phyloP scores from a whole-genome alignment of 2,329 filamentous ascomycete species.

The Aspergillus sp. region DNA sequence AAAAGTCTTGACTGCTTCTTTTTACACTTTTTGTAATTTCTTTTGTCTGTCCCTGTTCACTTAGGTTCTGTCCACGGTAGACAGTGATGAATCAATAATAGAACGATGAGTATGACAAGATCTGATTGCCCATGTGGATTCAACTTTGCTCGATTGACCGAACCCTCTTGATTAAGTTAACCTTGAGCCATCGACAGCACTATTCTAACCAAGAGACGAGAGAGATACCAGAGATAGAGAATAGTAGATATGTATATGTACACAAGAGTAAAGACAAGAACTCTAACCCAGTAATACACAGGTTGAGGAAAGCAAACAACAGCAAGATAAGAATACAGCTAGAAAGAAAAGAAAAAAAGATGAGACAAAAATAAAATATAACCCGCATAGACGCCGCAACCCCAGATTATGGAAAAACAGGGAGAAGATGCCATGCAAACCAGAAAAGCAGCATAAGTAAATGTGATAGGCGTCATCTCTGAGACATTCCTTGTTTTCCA shows the following conservation, averaged over 20 bases:
- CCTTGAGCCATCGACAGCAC: background rate
- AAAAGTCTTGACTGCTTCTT: background rate
- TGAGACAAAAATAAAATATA: background rate
- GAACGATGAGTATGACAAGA: background rate
- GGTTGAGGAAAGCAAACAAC: conserved; percentile 9
- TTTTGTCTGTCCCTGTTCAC: background rate
- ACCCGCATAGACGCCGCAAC: conserved; percentile 32
- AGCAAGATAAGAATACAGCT: conserved; percentile 1
- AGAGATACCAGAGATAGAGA: conserved; percentile 3
- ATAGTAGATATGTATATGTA: conserved; percentile 28
- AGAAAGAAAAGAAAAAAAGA: background rate
- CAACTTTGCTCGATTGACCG: background rate
- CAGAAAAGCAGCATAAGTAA: conserved; percentile 3
- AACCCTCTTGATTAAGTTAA: too few species aligned
- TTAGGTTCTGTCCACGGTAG: background rate
- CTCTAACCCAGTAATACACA: conserved; percentile 19
- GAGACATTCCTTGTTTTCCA: background rate
- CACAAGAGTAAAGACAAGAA: conserved; percentile 32
- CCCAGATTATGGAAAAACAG: conserved; percentile 24
- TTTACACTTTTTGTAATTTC: conserved; percentile 6
- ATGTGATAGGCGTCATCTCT: conserved; percentile 2
- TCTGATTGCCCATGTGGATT: background rate
- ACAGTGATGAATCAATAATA: background rate
- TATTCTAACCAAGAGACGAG: conserved; percentile 9
- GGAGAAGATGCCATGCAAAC: conserved; percentile 18